Conservation (phyloP, 169 alveolate genomes). For the Babesia bigemina region DNA sequence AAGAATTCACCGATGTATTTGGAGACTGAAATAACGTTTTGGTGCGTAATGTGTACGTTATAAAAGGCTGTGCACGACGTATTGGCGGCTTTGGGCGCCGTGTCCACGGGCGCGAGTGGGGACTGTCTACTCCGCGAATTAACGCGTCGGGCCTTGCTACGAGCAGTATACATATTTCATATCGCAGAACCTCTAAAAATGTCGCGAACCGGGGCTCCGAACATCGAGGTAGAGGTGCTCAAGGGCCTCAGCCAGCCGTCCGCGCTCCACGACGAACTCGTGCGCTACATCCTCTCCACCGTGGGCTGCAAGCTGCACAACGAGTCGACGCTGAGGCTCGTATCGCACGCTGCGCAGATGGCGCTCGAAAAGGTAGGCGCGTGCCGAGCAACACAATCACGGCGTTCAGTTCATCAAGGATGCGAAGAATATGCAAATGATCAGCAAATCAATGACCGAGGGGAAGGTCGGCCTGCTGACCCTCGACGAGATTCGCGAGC, state of each 20-base stretch:
- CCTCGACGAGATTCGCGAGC: constrained; percentile 51
- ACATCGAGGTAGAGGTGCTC: constrained; percentile 58
- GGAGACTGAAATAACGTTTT: too few species aligned
- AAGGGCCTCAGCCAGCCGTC: constrained; percentile 69
- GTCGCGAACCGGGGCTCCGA: constrained; percentile 28
- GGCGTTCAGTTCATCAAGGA: constrained; percentile 57
- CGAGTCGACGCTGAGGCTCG: constrained; percentile 64
- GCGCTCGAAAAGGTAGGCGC: constrained; percentile 63
- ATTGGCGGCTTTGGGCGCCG: too few species aligned
- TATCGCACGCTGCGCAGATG: constrained; percentile 69
- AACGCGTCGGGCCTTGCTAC: too few species aligned
- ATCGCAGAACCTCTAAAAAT: constrained; percentile 5
- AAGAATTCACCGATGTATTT: too few species aligned
- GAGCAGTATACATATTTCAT: not conserved
- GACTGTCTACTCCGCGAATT: too few species aligned
- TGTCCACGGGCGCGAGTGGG: too few species aligned
- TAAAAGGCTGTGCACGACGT: too few species aligned
- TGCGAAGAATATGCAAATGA: constrained; percentile 57
- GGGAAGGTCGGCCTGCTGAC: constrained; percentile 36
- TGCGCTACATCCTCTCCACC: constrained; percentile 54
- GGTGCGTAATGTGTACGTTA: too few species aligned
- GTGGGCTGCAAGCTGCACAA: constrained; percentile 66
- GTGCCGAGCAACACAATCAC: not conserved
- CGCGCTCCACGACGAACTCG: constrained; percentile 69
- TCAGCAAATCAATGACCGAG: constrained; percentile 39